Evolutionary conservation across 768 basidiomycete genomes (phyloP).

Genomic region (Tubosaeta sp.): DNA sequence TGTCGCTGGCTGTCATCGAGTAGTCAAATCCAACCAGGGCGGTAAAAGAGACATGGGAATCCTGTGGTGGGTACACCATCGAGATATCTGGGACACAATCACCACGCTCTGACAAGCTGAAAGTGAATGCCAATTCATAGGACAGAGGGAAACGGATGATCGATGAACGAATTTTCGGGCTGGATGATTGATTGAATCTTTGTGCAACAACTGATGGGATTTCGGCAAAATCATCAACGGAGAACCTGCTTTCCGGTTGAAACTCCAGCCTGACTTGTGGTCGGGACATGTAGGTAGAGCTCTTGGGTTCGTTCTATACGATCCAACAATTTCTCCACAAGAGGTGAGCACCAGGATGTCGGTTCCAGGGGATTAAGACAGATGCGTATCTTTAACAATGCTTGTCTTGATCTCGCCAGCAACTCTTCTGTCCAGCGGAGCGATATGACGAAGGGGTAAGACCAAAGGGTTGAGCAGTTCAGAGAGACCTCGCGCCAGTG

Average conservation of each 20-base stretch:
- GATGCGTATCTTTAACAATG: conserved; percentile 15
- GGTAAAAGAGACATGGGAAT: no score
- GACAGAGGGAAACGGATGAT: background rate
- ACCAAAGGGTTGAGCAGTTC: background rate
- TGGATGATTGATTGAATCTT: background rate
- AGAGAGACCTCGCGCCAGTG: background rate
- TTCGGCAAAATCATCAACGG: background rate
- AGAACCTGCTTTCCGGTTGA: background rate
- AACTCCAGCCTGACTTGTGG: background rate
- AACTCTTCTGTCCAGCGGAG: conserved; percentile 37
- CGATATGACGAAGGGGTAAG: conserved; percentile 24
- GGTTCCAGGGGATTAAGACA: background rate
- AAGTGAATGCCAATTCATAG: no score
- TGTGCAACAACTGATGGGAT: background rate
- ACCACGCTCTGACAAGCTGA: no score
- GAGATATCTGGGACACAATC: no score
- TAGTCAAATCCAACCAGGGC: background rate
- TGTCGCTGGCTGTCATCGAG: background rate
- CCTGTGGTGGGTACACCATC: no score
- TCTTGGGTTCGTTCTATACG: background rate
- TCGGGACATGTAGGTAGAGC: background rate
- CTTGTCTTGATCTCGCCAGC: conserved; percentile 40
- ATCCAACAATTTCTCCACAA: background rate
- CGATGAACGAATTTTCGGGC: background rate
- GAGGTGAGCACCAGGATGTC: background rate